Conservation (phyloP, 352 stramenopile genomes). For the Globisporangium paroecandrum region DNA sequence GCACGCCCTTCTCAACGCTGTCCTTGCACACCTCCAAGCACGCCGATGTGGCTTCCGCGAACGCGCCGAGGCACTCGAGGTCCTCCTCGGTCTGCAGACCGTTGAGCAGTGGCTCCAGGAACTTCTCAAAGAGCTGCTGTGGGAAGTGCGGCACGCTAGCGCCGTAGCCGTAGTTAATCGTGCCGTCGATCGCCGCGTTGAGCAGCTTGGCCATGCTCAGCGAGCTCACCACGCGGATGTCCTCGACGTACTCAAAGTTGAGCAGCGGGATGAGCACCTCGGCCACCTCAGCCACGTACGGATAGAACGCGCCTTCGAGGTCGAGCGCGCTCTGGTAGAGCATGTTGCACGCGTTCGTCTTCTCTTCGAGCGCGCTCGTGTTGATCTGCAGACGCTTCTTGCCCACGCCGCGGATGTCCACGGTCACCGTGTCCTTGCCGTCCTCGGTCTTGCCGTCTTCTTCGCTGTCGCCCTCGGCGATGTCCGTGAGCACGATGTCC, state of each 20-base stretch:
- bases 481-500: constrained; percentile 75
- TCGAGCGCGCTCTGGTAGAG: constrained; percentile 85
- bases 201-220: constrained; percentile 78
- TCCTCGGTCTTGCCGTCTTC: constrained; percentile 55
- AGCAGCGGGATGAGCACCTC: constrained; percentile 76
- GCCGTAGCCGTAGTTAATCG: constrained; percentile 58
- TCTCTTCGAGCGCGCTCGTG: constrained; percentile 82
- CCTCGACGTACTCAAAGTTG: constrained; percentile 82
- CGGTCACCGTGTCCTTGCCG: constrained; percentile 68
- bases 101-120: constrained; percentile 71
- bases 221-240: constrained; percentile 76
- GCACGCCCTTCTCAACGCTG: constrained; percentile 65
- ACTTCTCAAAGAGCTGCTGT: constrained; percentile 79
- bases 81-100: constrained; percentile 74
- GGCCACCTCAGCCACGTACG: constrained; percentile 75
- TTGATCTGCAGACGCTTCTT: constrained; percentile 87
- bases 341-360: constrained; percentile 88
- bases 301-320: constrained; percentile 77
- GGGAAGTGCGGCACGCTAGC: constrained; percentile 58
- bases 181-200: constrained; percentile 66
- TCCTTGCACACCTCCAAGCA: constrained; percentile 82
- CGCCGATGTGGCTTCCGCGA: constrained; percentile 72
- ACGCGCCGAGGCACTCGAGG: constrained; percentile 69
- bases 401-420: constrained; percentile 74
- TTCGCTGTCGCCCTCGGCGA: constrained; percentile 49